Conservation (phyloP, 2,329 filamentous ascomycete species). For the Pseudonectria foliicola region DNA sequence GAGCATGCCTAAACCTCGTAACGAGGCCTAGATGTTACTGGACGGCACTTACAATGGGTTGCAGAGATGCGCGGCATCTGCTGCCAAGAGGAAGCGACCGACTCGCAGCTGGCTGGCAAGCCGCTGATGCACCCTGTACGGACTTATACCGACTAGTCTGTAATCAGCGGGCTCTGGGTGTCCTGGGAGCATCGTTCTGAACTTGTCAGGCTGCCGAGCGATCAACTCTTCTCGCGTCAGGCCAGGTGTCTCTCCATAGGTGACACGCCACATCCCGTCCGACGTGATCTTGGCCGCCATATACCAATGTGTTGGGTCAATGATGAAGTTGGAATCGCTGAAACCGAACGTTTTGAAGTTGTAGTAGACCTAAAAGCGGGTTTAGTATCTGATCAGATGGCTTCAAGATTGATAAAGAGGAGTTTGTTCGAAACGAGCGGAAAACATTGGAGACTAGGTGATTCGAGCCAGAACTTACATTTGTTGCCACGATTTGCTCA, state of each 20-base stretch:
- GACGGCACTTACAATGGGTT: conserved; percentile 30
- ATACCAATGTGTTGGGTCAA: conserved; percentile 52
- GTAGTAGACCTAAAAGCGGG: conserved; percentile 46
- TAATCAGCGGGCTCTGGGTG: conserved; percentile 29
- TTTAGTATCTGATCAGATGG: too few relatives aligned
- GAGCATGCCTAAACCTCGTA: neutral
- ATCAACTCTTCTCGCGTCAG: conserved; percentile 47
- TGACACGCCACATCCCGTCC: conserved; percentile 56
- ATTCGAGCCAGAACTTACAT: conserved; percentile 33
- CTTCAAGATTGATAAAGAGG: too few relatives aligned
- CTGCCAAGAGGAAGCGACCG: conserved; percentile 49
- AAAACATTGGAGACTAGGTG: neutral
- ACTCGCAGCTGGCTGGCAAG: conserved; percentile 51
- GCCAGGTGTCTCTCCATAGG: conserved; percentile 51
- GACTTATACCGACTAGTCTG: conserved; percentile 48
- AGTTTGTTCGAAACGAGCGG: too few relatives aligned
- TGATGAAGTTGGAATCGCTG: conserved; percentile 52
- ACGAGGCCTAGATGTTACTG: too few relatives aligned
- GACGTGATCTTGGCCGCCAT: conserved; percentile 54
- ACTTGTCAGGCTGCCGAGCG: conserved; percentile 47
- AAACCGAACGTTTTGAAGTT: conserved; percentile 50
- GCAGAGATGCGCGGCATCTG: conserved; percentile 53
- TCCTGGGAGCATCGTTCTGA: conserved; percentile 26
- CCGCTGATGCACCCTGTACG: conserved; percentile 56
- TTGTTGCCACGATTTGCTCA: conserved; percentile 54